These are phyloP conservation scores for Fagus crenata DNA, from an alignment of 306 rosid species.

Conservation along the genomic window DNA sequence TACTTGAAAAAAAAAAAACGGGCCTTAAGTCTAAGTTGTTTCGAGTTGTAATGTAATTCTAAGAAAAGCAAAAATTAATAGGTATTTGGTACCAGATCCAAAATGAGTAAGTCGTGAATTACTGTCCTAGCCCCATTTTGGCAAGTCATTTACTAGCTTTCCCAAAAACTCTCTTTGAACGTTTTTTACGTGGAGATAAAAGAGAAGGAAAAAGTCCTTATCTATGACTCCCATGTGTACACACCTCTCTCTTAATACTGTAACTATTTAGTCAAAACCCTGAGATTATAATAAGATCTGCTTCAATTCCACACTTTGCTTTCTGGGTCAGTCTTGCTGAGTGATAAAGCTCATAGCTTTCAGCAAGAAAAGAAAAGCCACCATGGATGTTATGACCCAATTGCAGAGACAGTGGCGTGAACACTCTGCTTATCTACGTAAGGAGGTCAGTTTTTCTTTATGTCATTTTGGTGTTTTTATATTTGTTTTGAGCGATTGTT, in stretches of 20 bases:
- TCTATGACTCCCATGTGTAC: neutral
- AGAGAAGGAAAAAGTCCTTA: neutral
- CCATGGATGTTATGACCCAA: constrained; percentile 63
- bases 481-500: neutral
- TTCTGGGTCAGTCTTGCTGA: neutral
- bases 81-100: neutral
- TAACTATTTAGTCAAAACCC: neutral
- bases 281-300: neutral
- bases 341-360: neutral
- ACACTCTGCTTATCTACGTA: constrained; percentile 41
- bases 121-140: constrained; percentile 16
- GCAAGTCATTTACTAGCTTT: constrained; percentile 18
- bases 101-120: constrained; percentile 20
- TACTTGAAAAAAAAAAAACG: too few species aligned
- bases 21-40: too few species aligned
- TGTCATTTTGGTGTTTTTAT: too few species aligned
- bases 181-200: constrained; percentile 2
- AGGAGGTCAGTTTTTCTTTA: constrained; percentile 42
- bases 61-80: neutral
- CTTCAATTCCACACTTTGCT: neutral
- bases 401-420: constrained; percentile 48
- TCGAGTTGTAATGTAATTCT: too few species aligned
- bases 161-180: constrained; percentile 1
- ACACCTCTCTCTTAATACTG: too few species aligned
- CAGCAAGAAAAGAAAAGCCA: neutral